Evolutionary conservation across 495 filamentous ascomycete species (phyloP).

Genomic region (Cryomyces minteri): DNA sequence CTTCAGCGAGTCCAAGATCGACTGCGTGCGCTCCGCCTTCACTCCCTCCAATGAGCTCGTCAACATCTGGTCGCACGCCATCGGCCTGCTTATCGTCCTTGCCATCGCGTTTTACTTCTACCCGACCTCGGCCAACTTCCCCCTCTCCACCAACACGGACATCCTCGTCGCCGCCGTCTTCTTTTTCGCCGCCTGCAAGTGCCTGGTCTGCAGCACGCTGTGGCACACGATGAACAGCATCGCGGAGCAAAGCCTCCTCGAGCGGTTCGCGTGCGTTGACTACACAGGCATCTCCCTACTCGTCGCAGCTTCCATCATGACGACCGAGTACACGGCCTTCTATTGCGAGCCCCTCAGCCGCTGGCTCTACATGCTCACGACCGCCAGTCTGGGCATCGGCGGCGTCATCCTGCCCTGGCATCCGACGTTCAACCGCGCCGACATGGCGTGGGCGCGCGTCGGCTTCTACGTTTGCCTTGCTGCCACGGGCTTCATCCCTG

Average conservation of each 20-base stretch:
- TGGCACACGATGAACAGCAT: conserved; percentile 99
- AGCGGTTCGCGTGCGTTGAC: conserved; percentile 93
- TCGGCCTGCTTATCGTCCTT: conserved; percentile 75
- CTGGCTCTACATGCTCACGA: conserved; percentile 71
- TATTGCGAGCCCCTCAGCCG: conserved; percentile 87
- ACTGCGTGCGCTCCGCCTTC: conserved; percentile 70
- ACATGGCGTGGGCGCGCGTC: conserved; percentile 86
- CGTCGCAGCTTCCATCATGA: conserved; percentile 94
- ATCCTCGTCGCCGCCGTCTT: conserved; percentile 81
- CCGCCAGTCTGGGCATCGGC: conserved; percentile 62
- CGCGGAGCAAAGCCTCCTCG: conserved; percentile 72
- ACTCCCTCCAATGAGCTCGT: conserved; percentile 77
- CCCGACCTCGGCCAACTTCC: conserved; percentile 69
- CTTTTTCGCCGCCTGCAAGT: conserved; percentile 94
- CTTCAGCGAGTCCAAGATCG: conserved; percentile 74
- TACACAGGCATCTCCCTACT: conserved; percentile 96
- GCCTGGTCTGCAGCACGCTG: conserved; percentile 81
- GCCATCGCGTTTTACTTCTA: conserved; percentile 95
- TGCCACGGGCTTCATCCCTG: conserved; percentile 78
- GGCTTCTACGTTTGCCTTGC: conserved; percentile 79
- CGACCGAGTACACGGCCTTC: conserved; percentile 95
- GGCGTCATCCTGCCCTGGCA: conserved; percentile 94
- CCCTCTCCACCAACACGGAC: conserved; percentile 67
- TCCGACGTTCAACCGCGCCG: conserved; percentile 77
- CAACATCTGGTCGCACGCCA: conserved; percentile 93